phyloP scores from a whole-genome alignment of 2,329 filamentous ascomycete species.

The Aaosphaeria pasadenensis region DNA sequence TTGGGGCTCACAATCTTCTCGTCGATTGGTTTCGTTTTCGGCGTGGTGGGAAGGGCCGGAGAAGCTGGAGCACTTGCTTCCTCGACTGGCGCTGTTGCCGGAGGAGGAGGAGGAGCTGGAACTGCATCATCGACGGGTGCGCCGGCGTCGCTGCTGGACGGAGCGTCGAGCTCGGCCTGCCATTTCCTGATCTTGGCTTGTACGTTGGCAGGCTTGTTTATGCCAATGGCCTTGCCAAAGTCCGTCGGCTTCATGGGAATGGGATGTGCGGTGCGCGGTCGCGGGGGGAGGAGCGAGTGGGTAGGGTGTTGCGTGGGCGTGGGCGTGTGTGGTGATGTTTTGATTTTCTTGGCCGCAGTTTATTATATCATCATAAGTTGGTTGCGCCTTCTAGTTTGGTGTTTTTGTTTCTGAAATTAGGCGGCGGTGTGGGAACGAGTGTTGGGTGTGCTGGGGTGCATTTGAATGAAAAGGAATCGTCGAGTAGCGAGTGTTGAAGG shows the following conservation, averaged over 20 bases:
- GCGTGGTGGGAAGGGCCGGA: slow-evolving; percentile 18
- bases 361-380: too few relatives aligned
- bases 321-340: too few relatives aligned
- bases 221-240: slow-evolving; percentile 40
- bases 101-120: neutral
- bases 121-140: slow-evolving; percentile 6
- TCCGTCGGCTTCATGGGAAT: slow-evolving; percentile 31
- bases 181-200: slow-evolving; percentile 77
- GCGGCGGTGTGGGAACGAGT: too few relatives aligned
- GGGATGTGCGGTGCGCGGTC: too few relatives aligned
- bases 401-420: too few relatives aligned
- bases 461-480: too few relatives aligned
- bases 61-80: slow-evolving; percentile 9
- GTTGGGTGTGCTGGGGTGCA: too few relatives aligned
- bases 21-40: slow-evolving; percentile 20
- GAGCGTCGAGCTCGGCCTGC: slow-evolving; percentile 74
- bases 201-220: slow-evolving; percentile 50
- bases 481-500: too few relatives aligned
- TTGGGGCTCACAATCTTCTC: slow-evolving; percentile 24
- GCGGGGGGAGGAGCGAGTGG: too few relatives aligned
- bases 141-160: slow-evolving; percentile 25
- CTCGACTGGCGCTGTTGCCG: slow-evolving; percentile 6
- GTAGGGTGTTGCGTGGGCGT: too few relatives aligned
- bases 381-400: too few relatives aligned
- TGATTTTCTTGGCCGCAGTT: too few relatives aligned